Conservation (phyloP, 139 green algal genomes). For the Nannochloris sp. region DNA sequence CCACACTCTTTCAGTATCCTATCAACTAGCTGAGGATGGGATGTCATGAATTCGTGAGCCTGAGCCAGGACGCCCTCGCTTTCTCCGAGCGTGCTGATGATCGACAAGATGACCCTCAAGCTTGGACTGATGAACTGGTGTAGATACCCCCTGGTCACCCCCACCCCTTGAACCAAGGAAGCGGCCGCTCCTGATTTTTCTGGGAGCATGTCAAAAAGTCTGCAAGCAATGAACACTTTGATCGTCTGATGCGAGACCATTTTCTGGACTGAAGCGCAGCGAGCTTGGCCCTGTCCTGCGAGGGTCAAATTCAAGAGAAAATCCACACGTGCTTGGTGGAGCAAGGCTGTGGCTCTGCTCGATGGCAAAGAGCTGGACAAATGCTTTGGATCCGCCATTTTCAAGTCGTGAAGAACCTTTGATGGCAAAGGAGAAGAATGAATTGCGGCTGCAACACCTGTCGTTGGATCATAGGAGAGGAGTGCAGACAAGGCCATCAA, state of each 20-base stretch:
- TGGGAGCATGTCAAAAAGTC: conserved; percentile 37
- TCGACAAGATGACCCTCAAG: conserved; percentile 42
- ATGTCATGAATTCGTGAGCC: conserved; percentile 36
- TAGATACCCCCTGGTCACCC: conserved; percentile 8
- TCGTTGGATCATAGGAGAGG: conserved; percentile 28
- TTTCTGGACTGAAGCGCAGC: conserved; percentile 36
- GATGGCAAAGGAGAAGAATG: conserved; percentile 36
- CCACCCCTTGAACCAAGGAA: neutral
- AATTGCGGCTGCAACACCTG: conserved; percentile 24
- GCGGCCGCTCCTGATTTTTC: conserved; percentile 34
- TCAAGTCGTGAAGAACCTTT: conserved; percentile 39
- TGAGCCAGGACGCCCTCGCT: conserved; percentile 31
- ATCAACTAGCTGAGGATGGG: conserved; percentile 34
- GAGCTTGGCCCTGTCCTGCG: conserved; percentile 12
- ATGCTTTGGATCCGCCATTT: conserved; percentile 7
- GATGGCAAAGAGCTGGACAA: conserved; percentile 17
- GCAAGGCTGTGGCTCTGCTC: conserved; percentile 20
- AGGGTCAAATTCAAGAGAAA: conserved; percentile 50
- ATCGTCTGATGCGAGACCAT: conserved; percentile 43
- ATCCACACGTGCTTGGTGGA: conserved; percentile 50
- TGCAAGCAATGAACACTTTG: conserved; percentile 29
- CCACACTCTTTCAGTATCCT: conserved; percentile 48
- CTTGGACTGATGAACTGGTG: conserved; percentile 27
- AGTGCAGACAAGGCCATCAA: conserved; percentile 52
- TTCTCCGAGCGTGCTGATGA: conserved; percentile 30